A percentile compares a stretch with the other conserved stretches of the same genome.
Conservation (phyloP, 2,329 filamentous ascomycete genomes). For the Colletotrichum trifolii region DNA sequence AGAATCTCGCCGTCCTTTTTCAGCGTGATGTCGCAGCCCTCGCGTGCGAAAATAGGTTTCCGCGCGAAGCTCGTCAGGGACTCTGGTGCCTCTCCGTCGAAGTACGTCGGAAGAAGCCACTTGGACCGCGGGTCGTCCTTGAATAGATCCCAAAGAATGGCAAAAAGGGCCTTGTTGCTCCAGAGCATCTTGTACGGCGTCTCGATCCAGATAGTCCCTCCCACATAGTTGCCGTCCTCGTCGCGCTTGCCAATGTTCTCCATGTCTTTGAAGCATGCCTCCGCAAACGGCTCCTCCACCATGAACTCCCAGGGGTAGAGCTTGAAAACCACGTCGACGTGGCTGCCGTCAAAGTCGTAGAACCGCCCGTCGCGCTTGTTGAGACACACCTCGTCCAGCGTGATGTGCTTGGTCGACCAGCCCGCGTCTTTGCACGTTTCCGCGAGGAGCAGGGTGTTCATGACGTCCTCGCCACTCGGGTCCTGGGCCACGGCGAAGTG, state of each 20-base stretch:
- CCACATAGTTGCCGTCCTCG: conserved; percentile 7
- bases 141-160: conserved; percentile 4
- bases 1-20: conserved; percentile 3
- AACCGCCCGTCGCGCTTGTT: conserved; percentile 1
- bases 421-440: conserved; percentile 17
- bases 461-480: not conserved
- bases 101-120: conserved; percentile 10
- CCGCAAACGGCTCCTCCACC: not conserved
- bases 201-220: conserved; percentile 15
- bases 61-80: conserved; percentile 10
- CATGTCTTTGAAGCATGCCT: conserved; percentile 17
- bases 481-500: conserved; percentile 12
- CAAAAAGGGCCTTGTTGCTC: conserved; percentile 13
- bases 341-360: not conserved
- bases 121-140: conserved; percentile 3
- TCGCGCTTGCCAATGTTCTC: conserved; percentile 10
- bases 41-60: conserved; percentile 17
- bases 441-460: conserved; percentile 13
- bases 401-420: conserved; percentile 5
- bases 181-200: conserved; percentile 2
- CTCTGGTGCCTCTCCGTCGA: not conserved
- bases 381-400: not conserved
- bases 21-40: conserved; percentile 4
- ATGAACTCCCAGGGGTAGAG: conserved; percentile 24
- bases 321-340: conserved; percentile 26